These are phyloP conservation scores for Climacium dendroides DNA, from an alignment of 225 moss, liverwort and hornwort species.

Conservation along the genomic window DNA sequence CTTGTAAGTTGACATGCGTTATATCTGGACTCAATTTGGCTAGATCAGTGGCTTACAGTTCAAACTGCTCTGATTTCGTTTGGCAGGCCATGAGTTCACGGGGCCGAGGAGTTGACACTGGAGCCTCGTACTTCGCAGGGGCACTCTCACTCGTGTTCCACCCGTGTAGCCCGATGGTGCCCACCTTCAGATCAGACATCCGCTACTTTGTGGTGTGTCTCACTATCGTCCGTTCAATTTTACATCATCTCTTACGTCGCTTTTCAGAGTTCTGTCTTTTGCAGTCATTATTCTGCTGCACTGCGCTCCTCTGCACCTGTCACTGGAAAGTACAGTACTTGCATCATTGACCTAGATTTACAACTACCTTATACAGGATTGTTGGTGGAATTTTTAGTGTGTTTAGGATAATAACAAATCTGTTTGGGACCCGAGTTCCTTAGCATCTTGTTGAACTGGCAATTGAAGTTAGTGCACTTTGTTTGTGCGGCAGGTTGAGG, in stretches of 20 bases:
- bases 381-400: background rate
- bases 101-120: conserved; percentile 57
- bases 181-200: conserved; percentile 89
- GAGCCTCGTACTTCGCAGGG: conserved; percentile 82
- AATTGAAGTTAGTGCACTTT: background rate
- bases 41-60: background rate
- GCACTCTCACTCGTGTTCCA: conserved; percentile 91
- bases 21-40: background rate
- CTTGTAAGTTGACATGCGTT: background rate
- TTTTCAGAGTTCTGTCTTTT: background rate
- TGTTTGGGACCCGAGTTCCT: background rate
- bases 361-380: background rate
- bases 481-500: conserved; percentile 62
- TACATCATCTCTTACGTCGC: background rate
- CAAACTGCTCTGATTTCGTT: background rate
- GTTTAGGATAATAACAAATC: background rate
- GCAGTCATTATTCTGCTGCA: background rate
- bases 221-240: background rate
- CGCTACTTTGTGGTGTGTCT: conserved; percentile 76
- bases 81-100: conserved; percentile 79
- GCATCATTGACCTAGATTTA: background rate
- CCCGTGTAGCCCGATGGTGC: conserved; percentile 65
- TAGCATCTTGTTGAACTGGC: background rate
- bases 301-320: background rate
- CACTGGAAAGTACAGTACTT: background rate